A percentile compares a stretch with the other conserved stretches of the same genome.
These are phyloP conservation scores for Hebeloma cylindrosporum DNA, from an alignment of 768 basidiomycete species.

Conservation along the genomic window DNA sequence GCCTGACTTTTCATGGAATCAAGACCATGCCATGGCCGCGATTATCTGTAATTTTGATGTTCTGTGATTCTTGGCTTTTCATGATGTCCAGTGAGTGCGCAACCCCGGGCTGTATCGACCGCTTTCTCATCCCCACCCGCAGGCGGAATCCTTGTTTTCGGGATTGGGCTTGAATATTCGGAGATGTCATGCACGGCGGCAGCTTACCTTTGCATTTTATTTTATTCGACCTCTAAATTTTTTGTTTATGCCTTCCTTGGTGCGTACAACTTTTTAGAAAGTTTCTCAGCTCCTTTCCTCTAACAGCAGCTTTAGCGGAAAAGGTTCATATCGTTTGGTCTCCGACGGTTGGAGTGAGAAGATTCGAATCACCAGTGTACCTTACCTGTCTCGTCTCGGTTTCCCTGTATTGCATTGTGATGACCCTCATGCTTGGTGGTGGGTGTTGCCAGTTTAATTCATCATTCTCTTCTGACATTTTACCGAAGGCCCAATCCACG, in stretches of 20 bases:
- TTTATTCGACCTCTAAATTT: conserved; percentile 44
- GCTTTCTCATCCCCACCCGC: not conserved
- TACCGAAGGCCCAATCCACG: conserved; percentile 35
- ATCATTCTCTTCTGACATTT: not conserved
- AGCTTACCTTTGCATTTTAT: conserved; percentile 43
- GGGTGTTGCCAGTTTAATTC: conserved; percentile 10
- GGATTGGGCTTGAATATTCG: conserved; percentile 42
- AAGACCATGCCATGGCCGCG: conserved; percentile 39
- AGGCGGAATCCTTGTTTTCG: conserved; percentile 46
- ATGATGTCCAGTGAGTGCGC: conserved; percentile 39
- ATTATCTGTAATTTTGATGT: conserved; percentile 39
- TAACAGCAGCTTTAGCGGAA: conserved; percentile 32
- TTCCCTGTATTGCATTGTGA: conserved; percentile 37
- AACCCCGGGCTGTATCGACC: not conserved
- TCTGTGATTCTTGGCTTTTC: conserved; percentile 46
- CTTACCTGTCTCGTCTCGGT: conserved; percentile 38
- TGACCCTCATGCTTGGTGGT: conserved; percentile 40
- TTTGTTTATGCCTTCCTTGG: conserved; percentile 50
- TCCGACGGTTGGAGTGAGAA: conserved; percentile 27
- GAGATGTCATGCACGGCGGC: conserved; percentile 38
- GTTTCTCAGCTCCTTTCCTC: conserved; percentile 1
- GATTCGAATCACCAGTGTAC: conserved; percentile 43
- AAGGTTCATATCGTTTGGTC: conserved; percentile 49
- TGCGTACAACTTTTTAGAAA: conserved; percentile 19
- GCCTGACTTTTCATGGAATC: conserved; percentile 28